phyloP scores from a whole-genome alignment of 306 rosid genomes.

The Ceratonia siliqua region DNA sequence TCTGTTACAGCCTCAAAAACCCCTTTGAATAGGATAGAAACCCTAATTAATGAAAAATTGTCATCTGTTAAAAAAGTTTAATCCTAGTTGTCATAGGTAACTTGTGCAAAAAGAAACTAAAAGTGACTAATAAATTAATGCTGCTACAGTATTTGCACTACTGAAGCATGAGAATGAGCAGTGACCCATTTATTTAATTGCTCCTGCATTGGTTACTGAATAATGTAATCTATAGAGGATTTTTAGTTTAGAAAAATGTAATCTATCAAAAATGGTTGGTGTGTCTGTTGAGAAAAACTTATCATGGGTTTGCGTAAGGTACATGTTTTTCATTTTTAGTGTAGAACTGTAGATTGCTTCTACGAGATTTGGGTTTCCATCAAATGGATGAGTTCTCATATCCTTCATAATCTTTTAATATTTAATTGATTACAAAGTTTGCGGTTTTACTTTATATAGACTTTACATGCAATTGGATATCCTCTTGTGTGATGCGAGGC shows the following conservation, averaged over 20 bases:
- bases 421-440: neutral
- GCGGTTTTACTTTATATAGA: neutral
- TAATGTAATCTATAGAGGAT: neutral
- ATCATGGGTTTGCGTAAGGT: neutral
- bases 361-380: neutral
- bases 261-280: neutral
- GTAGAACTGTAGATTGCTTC: neutral
- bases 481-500: neutral
- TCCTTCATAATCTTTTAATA: neutral
- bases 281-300: too few relatives aligned
- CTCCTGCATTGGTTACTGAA: neutral
- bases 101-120: neutral
- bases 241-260: too few relatives aligned
- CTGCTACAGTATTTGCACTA: neutral
- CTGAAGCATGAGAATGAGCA: neutral
- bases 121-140: too few relatives aligned
- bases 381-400: neutral
- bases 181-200: too few relatives aligned
- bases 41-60: neutral
- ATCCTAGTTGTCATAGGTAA: neutral
- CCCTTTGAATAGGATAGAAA: neutral
- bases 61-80: neutral
- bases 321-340: neutral
- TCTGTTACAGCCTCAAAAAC: neutral
- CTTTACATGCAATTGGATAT: constrained; percentile 4